These are phyloP conservation scores for Yamadazyma takamatsuzukensis DNA, from an alignment of 805 yeast genomes.

Conservation along the genomic window DNA sequence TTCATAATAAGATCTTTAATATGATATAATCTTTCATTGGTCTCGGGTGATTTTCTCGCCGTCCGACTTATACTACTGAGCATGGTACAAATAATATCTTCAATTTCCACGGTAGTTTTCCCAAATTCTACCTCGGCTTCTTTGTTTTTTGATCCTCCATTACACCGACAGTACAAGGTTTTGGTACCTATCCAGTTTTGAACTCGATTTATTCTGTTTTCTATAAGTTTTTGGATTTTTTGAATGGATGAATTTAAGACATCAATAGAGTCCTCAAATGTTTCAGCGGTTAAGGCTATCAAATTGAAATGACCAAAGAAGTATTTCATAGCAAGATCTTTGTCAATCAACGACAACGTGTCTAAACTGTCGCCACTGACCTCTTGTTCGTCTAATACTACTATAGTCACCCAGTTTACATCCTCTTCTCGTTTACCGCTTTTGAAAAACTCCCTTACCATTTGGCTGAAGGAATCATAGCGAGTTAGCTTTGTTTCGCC, in stretches of 20 bases:
- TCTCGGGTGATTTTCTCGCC: conserved; percentile 20
- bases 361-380: conserved; percentile 17
- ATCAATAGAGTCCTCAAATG: background rate
- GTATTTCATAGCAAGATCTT: conserved; percentile 29
- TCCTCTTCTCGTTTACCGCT: conserved; percentile 34
- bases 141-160: background rate
- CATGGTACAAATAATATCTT: conserved; percentile 34
- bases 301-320: conserved; percentile 37
- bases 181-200: conserved; percentile 44
- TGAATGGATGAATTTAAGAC: conserved; percentile 9
- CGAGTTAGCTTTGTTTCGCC: no score
- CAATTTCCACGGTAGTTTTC: conserved; percentile 9
- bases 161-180: conserved; percentile 2
- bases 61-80: conserved; percentile 23
- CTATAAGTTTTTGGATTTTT: conserved; percentile 21
- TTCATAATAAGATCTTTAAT: conserved; percentile 23
- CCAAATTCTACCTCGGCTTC: background rate
- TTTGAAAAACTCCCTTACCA: conserved; percentile 20
- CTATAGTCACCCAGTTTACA: conserved; percentile 27
- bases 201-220: conserved; percentile 34
- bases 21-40: conserved; percentile 17
- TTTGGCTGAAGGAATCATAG: no score
- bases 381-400: conserved; percentile 10
- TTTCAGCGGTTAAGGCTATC: conserved; percentile 13
- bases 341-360: conserved; percentile 22